Base-by-base conservation (phyloP, 2,329 filamentous ascomycete genomes). In the Ophiostoma populinum region DNA sequence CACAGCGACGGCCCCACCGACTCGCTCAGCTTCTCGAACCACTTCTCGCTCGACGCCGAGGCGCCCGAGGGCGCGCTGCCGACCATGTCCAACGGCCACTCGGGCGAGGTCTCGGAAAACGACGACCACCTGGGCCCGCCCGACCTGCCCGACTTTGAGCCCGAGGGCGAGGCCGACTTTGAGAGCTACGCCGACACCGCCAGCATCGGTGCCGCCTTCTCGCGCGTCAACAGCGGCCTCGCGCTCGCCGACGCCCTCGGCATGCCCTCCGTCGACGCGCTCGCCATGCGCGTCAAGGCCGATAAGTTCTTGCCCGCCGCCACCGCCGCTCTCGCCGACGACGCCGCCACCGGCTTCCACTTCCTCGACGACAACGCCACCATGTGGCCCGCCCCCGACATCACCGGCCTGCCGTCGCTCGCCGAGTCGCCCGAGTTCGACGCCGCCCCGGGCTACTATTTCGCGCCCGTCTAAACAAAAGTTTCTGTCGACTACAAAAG, bases 71-170 rank as follows among this genome's bases (percentile, higher is more conserved):
- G 65, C 42, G 59, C 65, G 19, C n/a, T n/a, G n/a, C 61, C 63
- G 33, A 57, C 65, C 32, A 50, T 75, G 46, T 65, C 69, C 41
- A 59, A 67, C 47, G 61, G 70, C 8, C 75, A 70, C 7, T 78
- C 73, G 10, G 73, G 73, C 24, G 72, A 78, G 40, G 71, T 76
- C 7, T 77, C 72, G 8, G 72, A 77, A 49, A 70, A 70, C 5
- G 74, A 77, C 41, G 73, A 77, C 43, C 50, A 56, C 17, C 53
- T 54, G 16, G 30, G 30, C 13, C 30, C 30, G 6, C 52, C 57
- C 26, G 55, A 56, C 35, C 54, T 61, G 19, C 56, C 57, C 25
- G 52, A 55, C 4, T 54, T 47, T 35, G 53, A 66, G 40, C 53
- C 55, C 34, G 55, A 61, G 42, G 42, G 38, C 24, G 55, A 61